Base-by-base conservation (phyloP, 176 grass and related monocot species). In the Eremochloa ophiuroides region DNA sequence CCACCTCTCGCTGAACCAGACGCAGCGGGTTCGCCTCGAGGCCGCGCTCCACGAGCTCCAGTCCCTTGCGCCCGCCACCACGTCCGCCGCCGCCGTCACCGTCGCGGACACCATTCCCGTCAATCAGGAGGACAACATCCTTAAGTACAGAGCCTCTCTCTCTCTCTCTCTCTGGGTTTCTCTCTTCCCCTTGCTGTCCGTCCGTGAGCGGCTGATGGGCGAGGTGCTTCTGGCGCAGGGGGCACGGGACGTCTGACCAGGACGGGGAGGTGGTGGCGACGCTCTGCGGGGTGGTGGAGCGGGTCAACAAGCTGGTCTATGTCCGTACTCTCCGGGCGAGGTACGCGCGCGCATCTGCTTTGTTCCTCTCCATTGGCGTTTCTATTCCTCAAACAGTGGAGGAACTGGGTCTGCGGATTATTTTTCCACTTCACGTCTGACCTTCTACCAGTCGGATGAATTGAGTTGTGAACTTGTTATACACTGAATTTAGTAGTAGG, bases 241-340 rank as follows among this genome's bases (percentile, higher is more conserved):
- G 97, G 58, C 97, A 95, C 74, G 97, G 97, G 30, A 99, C 93
- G 2, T 85, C 69, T 47, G 93, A 99, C 37, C 81, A 88, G 34
- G 89, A 91, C 8, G 93, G 91, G 31, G 79, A 99, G 84, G 91
- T 99, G 66, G 91, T 95, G 73, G 96, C 96, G 25, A 91, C 96
- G 10, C 58, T 99, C 25, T 99, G 97, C 66, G 97, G 97, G 23
- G 76, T 99, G 11, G 87, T 99, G 26, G 97, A 99, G 85, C 89
- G 97, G 68, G 91, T 99, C 40, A 88, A 99, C 84, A 99, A 99
- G 76, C 88, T 99, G 69, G 91, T 99, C 62, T 99, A 95, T 33
- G 91, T 99, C 17, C 87, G 89, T 22, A 79, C 97, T 22, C 93
- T 93, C 26, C 79, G 85, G 69, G 87, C 97, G 35, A 99, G 93